Evolutionary conservation across 331 rosid species (phyloP).

Genomic region (Telfairia occidentalis): DNA sequence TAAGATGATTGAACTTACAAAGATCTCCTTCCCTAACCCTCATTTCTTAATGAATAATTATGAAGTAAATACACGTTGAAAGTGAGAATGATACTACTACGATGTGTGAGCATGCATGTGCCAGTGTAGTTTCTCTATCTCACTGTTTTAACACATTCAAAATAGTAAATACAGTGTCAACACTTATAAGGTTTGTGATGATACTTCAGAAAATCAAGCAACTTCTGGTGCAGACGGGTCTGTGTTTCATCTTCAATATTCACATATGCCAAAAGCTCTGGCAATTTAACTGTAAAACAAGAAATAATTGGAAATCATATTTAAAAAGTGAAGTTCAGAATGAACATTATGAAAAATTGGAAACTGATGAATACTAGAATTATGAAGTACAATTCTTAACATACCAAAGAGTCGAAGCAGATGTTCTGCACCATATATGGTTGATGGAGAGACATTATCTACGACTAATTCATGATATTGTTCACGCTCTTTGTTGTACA

Average conservation of each 20-base stretch:
- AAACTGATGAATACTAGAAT: background rate
- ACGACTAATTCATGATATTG: slow-evolving; percentile 52
- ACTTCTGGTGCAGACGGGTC: slow-evolving; percentile 59
- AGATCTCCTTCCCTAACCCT: background rate
- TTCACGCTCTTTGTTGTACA: slow-evolving; percentile 84
- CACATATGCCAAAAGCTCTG: slow-evolving; percentile 80
- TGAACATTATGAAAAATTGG: background rate
- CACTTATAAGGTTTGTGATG: background rate
- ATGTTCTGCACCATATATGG: slow-evolving; percentile 94
- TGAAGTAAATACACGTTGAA: background rate
- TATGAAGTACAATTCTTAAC: background rate
- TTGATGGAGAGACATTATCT: slow-evolving; percentile 64
- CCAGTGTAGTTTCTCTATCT: background rate
- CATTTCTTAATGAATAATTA: background rate
- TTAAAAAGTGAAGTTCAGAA: background rate
- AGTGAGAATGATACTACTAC: background rate
- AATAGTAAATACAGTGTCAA: background rate
- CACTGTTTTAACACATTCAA: background rate
- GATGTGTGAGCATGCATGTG: background rate
- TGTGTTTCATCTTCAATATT: slow-evolving; percentile 84
- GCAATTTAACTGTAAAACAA: slow-evolving; percentile 81
- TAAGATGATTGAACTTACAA: background rate
- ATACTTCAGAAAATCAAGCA: slow-evolving; percentile 69
- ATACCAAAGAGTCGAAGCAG: slow-evolving; percentile 85
- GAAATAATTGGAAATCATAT: slow-evolving; percentile 5